phyloP scores from a whole-genome alignment of 2,329 filamentous ascomycete species.

The Fusarium sp. region DNA sequence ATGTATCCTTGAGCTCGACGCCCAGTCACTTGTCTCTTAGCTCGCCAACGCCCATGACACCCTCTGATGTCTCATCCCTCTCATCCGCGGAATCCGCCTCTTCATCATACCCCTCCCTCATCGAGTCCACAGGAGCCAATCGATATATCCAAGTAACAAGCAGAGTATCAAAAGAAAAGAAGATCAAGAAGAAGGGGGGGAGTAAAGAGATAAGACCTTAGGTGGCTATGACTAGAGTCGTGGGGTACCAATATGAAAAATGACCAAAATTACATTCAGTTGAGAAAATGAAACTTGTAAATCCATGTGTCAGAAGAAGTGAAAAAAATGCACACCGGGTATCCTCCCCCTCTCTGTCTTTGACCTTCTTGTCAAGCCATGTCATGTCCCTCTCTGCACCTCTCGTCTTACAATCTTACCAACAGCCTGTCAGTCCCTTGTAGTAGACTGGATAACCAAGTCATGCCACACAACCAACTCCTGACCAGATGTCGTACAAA shows the following conservation, averaged over 20 bases:
- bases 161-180: not conserved
- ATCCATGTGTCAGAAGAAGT: constrained; percentile 32
- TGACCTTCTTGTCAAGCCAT: not conserved
- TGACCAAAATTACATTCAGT: constrained; percentile 20
- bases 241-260: constrained; percentile 1
- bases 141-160: not conserved
- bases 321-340: constrained; percentile 38
- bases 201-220: constrained; percentile 9
- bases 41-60: constrained; percentile 26
- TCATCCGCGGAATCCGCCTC: not conserved
- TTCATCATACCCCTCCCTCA: not conserved
- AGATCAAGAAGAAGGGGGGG: not conserved
- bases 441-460: not conserved
- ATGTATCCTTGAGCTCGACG: constrained; percentile 9
- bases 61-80: constrained; percentile 7
- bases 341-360: constrained; percentile 22
- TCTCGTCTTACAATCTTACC: constrained; percentile 31
- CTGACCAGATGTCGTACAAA: constrained; percentile 36
- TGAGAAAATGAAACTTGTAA: constrained; percentile 16
- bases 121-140: constrained; percentile 2
- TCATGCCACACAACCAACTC: constrained; percentile 13
- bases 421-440: not conserved
- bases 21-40: not conserved
- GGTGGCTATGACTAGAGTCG: not conserved
- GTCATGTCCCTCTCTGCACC: not conserved